These are phyloP conservation scores for Phytophthora rubi DNA, from an alignment of 352 stramenopile genomes.

Conservation along the genomic window DNA sequence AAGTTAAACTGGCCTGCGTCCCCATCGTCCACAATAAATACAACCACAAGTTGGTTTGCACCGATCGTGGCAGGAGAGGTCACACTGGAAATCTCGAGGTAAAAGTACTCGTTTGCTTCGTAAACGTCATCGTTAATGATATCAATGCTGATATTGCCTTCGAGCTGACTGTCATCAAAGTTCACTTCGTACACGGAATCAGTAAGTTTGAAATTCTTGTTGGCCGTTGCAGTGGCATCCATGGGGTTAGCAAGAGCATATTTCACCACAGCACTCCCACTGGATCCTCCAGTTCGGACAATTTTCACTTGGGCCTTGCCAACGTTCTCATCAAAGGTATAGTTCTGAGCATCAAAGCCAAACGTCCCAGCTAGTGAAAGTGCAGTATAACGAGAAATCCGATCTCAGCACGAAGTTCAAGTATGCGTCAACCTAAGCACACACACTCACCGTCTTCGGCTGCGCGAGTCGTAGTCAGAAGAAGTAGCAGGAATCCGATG, in stretches of 20 bases:
- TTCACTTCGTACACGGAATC: constrained; percentile 48
- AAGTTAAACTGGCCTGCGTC: constrained; percentile 76
- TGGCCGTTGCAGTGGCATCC: constrained; percentile 59
- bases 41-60: constrained; percentile 25
- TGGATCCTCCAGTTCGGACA: constrained; percentile 48
- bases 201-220: constrained; percentile 64
- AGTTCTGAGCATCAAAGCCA: constrained; percentile 57
- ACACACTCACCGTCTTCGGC: constrained; percentile 44
- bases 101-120: constrained; percentile 74
- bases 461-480: constrained; percentile 40
- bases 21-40: constrained; percentile 69
- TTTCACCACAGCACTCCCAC: constrained; percentile 42
- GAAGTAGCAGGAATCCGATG: constrained; percentile 3
- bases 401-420: neutral
- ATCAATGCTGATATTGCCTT: constrained; percentile 50
- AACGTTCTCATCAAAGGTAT: constrained; percentile 56
- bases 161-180: constrained; percentile 57
- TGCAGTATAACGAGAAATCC: neutral
- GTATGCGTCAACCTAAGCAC: neutral
- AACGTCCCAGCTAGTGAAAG: constrained; percentile 56
- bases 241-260: constrained; percentile 55
- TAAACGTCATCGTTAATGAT: constrained; percentile 71
- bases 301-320: constrained; percentile 58
- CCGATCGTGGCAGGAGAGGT: constrained; percentile 49
- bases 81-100: constrained; percentile 53